Base-by-base conservation (phyloP, 768 basidiomycete species). In the Kwoniella bestiolae region DNA sequence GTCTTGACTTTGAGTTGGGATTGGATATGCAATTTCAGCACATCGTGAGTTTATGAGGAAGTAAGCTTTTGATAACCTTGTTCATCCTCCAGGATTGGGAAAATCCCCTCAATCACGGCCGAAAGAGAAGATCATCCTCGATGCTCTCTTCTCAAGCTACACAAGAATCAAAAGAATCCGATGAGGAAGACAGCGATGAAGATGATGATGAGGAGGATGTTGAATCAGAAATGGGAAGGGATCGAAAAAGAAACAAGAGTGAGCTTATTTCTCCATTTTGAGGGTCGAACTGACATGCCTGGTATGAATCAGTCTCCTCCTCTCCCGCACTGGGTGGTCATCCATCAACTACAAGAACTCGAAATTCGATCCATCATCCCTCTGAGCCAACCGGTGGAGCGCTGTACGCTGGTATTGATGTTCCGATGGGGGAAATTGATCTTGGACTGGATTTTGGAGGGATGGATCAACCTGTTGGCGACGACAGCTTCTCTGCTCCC, bases 31-130 rank as follows among this genome's bases (percentile, higher is more conserved):
- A 63, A 9, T 71, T 72, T 46, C 35, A 35, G 2, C 63, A 61
- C 14, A 60, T 74, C 25, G 75, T 77, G 12, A 68, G 75, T 68
- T 16, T 3, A 5, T 11, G 6, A 6, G 29, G 23, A 21, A 5
- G 41, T 3, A n/a, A 28, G 16, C 2, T 3, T 34, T 5, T 25
- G 29, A 9, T 56, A 16, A 16, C 21, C n/a, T 25, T 18, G 55
- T n/a, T 1, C 18, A 26, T 5, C n/a, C n/a, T n/a, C n/a, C 21
- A 77, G 75, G 69, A 74, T 51, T 77, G 75, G 75, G 53, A 55
- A 11, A 53, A 74, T 28, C 75, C 75, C 8, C 44, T 70, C 21
- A 62, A 46, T 9, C 21, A 28, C 5, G 56, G 41, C 8, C 35
- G 67, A 45, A 65, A 67, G 46, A 58, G 72, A 21, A 62, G 70